Evolutionary conservation across 805 yeast species (phyloP), one percentile per base, ranked within the genome.

Genomic region (Saitoella complicata): DNA sequence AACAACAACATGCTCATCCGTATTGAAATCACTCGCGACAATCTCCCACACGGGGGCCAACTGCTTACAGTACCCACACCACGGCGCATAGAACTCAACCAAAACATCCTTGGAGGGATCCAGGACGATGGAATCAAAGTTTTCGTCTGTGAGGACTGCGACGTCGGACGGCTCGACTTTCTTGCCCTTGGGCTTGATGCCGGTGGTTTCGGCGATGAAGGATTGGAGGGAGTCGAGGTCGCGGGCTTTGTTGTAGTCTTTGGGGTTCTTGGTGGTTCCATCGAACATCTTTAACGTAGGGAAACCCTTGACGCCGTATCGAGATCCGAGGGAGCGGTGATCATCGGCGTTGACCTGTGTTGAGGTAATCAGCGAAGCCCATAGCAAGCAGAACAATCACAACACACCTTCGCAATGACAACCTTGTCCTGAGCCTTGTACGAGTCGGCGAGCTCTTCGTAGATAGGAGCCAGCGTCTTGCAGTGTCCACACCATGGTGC

Each of bases 401-500:
- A 21, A 4, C 21, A 21, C 21, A 21, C 21, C 21, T 21, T 21
- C 21, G 21, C 21, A 21, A 21, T 21, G 21, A 21, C 4, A 42
- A 64, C 60, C 41, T 68, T 67, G 40, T 61, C 66, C 95, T 52
- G 87, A 72, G 60, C 85, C 88, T 61, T 11, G 11, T 3, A 33
- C 10, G 36, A 33, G 3, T 33, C 36, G 3, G 36, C 36, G 11
- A 33, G 36, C 11, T 33, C 36, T 4, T 81, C 91, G 69, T 76
- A 86, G 47, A 69, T 69, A 31, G 95, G 95, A 12, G 84, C 93
- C 51, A 84, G 66, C 42, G 72, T 74, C 69, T 87, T 85, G 72
- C 96, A 87, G 67, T 87, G 91, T 11, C 95, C 95, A 71, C 96
- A 87, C 94, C 94, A 85, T 65, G 91, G 73, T 34, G 77, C 77